Base-by-base conservation (phyloP, 1,139 yeast genomes). In the Wickerhamomyces sp. region DNA sequence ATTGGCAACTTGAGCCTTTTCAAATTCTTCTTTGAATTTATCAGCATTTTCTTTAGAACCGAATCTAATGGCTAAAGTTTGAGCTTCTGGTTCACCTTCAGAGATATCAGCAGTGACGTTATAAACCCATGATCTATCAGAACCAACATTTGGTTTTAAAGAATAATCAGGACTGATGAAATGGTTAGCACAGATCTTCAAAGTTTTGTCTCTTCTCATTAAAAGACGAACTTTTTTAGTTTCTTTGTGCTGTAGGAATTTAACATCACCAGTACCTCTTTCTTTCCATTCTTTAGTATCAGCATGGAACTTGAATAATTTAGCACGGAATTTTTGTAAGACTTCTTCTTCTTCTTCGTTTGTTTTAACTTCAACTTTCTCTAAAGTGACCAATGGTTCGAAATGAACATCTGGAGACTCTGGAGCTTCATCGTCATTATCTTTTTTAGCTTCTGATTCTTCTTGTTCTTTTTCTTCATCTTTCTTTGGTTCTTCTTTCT, bases 121-220 rank as follows among this genome's bases (percentile, higher is more conserved):
- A 74, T 93, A 93, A 55, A 93, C 99, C 99, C 99, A 93, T 34
- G 97, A 89, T 75, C 97, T 84, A 68, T 93, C 99, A 52, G 95
- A 84, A 45, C 99, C 99, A 54, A 93, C 93, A 65, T 93, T 93
- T 60, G 97, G 90, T 66, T 82, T 87, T 68, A 93, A 80, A 59
- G 73, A 81, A 71, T 87, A 89, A 55, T 88, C 96, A 51, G 95
- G 81, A 41, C 88, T 73, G 59, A 93, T 83, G 70, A 83, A 81
- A 71, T 93, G 99, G 75, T 93, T 93, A 61, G 99, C 99, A 71
- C 99, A 93, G 62, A 94, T 85, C 78, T 93, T 93, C 65, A 91
- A 79, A 47, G 98, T 93, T 76, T 93, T 93, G 74, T 93, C 99
- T 74, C 99, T 89, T 79, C 99, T 88, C 99, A 93, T 93, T 65